These are phyloP conservation scores for Didymella glomerata DNA, from an alignment of 2,329 filamentous ascomycete genomes.

Conservation along the genomic window DNA sequence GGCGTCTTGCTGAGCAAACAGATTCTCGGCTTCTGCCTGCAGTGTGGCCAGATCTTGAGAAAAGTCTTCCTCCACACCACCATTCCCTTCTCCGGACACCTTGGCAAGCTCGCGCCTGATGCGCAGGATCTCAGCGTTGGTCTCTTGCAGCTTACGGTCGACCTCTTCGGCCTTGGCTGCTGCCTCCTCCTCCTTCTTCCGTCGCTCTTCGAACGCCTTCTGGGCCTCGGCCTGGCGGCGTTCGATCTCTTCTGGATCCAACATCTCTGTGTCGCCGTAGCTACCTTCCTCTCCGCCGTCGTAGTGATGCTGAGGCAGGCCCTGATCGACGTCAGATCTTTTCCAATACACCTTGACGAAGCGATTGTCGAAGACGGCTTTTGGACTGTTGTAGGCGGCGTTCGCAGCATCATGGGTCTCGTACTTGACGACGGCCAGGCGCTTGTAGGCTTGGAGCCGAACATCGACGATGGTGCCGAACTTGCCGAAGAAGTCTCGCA, in stretches of 20 bases:
- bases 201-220: slow-evolving; percentile 71
- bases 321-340: slow-evolving; percentile 53
- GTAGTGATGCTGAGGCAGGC: neutral
- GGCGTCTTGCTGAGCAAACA: slow-evolving; percentile 68
- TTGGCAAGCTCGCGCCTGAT: slow-evolving; percentile 70
- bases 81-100: slow-evolving; percentile 37
- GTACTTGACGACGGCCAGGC: slow-evolving; percentile 74
- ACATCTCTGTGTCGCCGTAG: slow-evolving; percentile 55
- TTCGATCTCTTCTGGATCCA: slow-evolving; percentile 75
- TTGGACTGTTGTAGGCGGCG: slow-evolving; percentile 77
- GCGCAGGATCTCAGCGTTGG: slow-evolving; percentile 70
- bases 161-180: slow-evolving; percentile 70
- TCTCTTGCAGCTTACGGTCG: slow-evolving; percentile 69
- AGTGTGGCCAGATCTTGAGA: slow-evolving; percentile 33
- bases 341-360: slow-evolving; percentile 88
- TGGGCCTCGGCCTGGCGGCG: slow-evolving; percentile 77
- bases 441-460: slow-evolving; percentile 71
- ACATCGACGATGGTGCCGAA: slow-evolving; percentile 74
- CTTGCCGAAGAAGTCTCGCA: slow-evolving; percentile 74
- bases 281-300: slow-evolving; percentile 25
- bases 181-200: slow-evolving; percentile 68
- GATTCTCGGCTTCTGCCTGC: slow-evolving; percentile 64
- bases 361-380: slow-evolving; percentile 83
- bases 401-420: slow-evolving; percentile 71
- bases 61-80: slow-evolving; percentile 24